A percentile compares a stretch with the other conserved stretches of the same genome.
phyloP scores from a whole-genome alignment of 2,329 filamentous ascomycete genomes.

The Pyrenophora tritici-repentis region DNA sequence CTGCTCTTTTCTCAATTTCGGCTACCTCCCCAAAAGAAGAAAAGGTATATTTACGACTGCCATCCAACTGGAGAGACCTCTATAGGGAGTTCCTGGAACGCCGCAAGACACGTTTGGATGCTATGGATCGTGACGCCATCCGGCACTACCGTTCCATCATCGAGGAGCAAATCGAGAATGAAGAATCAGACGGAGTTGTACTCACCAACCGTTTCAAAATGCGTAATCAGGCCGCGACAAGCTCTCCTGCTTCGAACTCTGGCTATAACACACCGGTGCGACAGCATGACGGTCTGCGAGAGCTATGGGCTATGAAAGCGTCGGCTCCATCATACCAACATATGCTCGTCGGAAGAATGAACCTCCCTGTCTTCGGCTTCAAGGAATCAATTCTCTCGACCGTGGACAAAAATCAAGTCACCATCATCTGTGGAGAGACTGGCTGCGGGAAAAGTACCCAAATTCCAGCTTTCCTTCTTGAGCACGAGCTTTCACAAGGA shows the following conservation, averaged over 20 bases:
- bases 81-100: conserved; percentile 77
- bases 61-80: conserved; percentile 80
- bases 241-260: conserved; percentile 34
- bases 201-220: conserved; percentile 74
- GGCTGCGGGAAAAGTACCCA: conserved; percentile 98
- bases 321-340: conserved; percentile 65
- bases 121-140: conserved; percentile 70
- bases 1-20: conserved; percentile 81
- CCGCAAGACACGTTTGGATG: conserved; percentile 72
- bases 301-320: conserved; percentile 59
- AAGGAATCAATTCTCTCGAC: conserved; percentile 75
- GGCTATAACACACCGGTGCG: conserved; percentile 36
- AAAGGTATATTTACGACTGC: conserved; percentile 78
- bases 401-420: conserved; percentile 79
- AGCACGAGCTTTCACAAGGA: conserved; percentile 81
- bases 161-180: conserved; percentile 66
- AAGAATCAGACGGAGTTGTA: conserved; percentile 62
- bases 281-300: conserved; percentile 51
- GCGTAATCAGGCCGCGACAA: conserved; percentile 40
- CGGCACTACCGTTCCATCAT: conserved; percentile 72
- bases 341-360: conserved; percentile 79
- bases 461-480: conserved; percentile 90
- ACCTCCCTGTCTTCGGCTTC: conserved; percentile 89
- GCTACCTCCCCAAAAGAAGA: conserved; percentile 80
- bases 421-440: conserved; percentile 95